Conservation (phyloP, 345 rosid genomes). For the Pugionium dolabratum region DNA sequence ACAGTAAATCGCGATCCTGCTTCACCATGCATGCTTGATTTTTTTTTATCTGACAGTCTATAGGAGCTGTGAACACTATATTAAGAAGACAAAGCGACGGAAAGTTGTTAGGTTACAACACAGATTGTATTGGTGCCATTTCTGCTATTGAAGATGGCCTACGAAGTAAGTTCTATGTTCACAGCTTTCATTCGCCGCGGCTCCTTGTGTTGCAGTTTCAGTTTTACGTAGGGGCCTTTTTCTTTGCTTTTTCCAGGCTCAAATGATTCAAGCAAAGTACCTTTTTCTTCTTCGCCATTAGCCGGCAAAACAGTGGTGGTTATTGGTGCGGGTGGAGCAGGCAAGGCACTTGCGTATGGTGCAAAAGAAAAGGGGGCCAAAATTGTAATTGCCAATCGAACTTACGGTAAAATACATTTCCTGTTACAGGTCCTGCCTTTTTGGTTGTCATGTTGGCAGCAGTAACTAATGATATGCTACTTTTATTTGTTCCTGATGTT, state of each 20-base stretch:
- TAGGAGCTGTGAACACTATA: constrained; percentile 95
- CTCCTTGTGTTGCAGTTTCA: constrained; percentile 17
- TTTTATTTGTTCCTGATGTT: constrained; percentile 16
- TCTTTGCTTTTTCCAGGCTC: constrained; percentile 47
- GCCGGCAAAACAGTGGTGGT: constrained; percentile 82
- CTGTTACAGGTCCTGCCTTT: neutral
- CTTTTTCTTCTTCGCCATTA: constrained; percentile 62
- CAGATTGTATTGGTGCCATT: constrained; percentile 90
- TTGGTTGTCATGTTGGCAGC: constrained; percentile 4
- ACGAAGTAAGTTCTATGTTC: constrained; percentile 52
- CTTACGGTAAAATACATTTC: constrained; percentile 53
- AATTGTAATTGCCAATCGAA: constrained; percentile 85
- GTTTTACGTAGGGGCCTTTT: constrained; percentile 9
- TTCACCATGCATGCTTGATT: constrained; percentile 28
- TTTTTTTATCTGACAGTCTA: constrained; percentile 56
- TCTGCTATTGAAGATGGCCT: constrained; percentile 96
- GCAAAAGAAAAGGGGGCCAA: constrained; percentile 91
- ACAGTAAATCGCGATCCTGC: neutral
- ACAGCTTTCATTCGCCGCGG: neutral
- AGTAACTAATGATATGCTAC: constrained; percentile 24
- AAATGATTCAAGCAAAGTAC: constrained; percentile 33
- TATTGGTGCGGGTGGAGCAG: constrained; percentile 97
- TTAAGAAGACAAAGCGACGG: constrained; percentile 74
- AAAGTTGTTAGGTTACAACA: constrained; percentile 78
- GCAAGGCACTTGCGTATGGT: constrained; percentile 94